Conservation (phyloP, 2,329 filamentous ascomycete genomes). For the Fusarium algeriense region DNA sequence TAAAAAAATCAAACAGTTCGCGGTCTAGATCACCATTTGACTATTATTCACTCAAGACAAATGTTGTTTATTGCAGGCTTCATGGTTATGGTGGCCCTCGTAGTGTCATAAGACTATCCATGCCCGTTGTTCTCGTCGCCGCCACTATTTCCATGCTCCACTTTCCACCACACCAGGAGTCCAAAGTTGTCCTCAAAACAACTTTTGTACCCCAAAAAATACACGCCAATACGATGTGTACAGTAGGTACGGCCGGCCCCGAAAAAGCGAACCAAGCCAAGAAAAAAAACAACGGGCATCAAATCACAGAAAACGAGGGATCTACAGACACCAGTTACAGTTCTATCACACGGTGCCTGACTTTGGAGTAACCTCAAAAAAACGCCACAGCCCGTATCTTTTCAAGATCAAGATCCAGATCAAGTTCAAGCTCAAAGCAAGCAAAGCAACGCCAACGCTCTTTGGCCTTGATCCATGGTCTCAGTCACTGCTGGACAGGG, state of each 20-base stretch:
- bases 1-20: neutral
- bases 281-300: constrained; percentile 34
- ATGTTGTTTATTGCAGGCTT: neutral
- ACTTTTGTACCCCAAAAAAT: constrained; percentile 32
- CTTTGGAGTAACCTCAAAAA: constrained; percentile 9
- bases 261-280: constrained; percentile 35
- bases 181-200: constrained; percentile 16
- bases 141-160: constrained; percentile 32
- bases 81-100: neutral
- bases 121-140: constrained; percentile 13
- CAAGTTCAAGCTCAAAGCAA: neutral
- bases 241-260: constrained; percentile 30
- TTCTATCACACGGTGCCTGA: constrained; percentile 26
- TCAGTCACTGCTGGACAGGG: constrained; percentile 21
- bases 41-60: neutral
- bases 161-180: constrained; percentile 32
- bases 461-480: neutral
- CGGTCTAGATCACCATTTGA: constrained; percentile 5
- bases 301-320: constrained; percentile 38
- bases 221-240: constrained; percentile 22
- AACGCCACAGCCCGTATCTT: constrained; percentile 35
- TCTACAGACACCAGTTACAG: constrained; percentile 10
- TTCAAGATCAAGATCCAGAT: constrained; percentile 1
- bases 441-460: neutral
- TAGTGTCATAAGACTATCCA: too few species aligned